Percentiles rank a stretch among this genome's conserved stretches.
Conservation (phyloP, 2,329 filamentous ascomycete species). For the Pestalotiopsis sp. region DNA sequence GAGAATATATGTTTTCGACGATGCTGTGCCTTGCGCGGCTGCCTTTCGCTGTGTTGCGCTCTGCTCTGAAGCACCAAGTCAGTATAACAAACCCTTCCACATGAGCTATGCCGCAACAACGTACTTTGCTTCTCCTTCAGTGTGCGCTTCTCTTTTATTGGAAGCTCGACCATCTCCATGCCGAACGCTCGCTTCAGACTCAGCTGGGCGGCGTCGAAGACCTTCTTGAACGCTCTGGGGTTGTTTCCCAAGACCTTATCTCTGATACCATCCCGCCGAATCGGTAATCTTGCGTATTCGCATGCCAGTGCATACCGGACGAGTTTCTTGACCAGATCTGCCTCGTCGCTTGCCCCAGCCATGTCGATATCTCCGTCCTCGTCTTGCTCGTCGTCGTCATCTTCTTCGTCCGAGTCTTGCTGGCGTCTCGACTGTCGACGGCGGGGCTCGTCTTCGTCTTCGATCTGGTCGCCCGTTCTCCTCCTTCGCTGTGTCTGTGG, state of each 20-base stretch:
- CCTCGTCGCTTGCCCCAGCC: conserved; percentile 39
- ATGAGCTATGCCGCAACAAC: conserved; percentile 28
- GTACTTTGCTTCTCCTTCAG: conserved; percentile 73
- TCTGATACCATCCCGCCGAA: conserved; percentile 62
- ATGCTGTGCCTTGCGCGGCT: conserved; percentile 50
- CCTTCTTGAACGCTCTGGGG: conserved; percentile 69
- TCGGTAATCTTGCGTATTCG: conserved; percentile 62
- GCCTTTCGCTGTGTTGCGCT: conserved; percentile 37
- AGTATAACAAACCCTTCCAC: not conserved
- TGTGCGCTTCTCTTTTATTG: conserved; percentile 77
- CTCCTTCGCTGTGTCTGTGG: conserved; percentile 29
- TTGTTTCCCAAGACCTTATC: conserved; percentile 75
- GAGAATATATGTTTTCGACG: conserved; percentile 76
- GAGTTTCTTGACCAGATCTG: conserved; percentile 64
- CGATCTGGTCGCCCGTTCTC: conserved; percentile 36
- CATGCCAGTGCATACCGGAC: conserved; percentile 69
- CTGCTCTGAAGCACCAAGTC: conserved; percentile 21
- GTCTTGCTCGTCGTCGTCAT: conserved; percentile 30
- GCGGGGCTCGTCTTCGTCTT: conserved; percentile 34
- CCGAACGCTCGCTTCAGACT: conserved; percentile 76
- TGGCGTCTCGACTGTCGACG: conserved; percentile 25
- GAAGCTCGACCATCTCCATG: conserved; percentile 90
- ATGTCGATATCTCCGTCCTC: conserved; percentile 25
- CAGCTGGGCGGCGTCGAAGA: conserved; percentile 77
- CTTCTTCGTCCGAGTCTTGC: conserved; percentile 33